Conservation (phyloP, 2,329 filamentous ascomycete genomes). For the Eutypella sp. region DNA sequence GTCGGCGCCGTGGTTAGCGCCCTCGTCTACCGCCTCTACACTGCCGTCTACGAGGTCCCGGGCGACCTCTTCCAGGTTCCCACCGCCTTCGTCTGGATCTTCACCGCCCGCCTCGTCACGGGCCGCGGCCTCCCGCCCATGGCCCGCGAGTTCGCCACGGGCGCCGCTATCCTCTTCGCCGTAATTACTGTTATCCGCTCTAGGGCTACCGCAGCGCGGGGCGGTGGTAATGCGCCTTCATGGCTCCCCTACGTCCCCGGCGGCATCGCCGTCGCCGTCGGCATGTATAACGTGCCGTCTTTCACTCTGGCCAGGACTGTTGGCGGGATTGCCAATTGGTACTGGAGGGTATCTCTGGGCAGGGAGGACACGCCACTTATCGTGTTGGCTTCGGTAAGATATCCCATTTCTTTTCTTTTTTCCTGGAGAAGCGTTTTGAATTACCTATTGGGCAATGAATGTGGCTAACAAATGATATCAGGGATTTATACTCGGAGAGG, state of each 20-base stretch:
- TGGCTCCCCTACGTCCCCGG: conserved; percentile 81
- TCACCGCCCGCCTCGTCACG: conserved; percentile 88
- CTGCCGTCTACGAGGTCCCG: conserved; percentile 78
- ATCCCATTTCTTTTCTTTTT: not conserved
- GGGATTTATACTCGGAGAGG: conserved; percentile 90
- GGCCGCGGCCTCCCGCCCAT: conserved; percentile 81
- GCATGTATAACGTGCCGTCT: conserved; percentile 96
- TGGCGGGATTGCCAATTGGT: conserved; percentile 71
- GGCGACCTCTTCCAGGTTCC: conserved; percentile 89
- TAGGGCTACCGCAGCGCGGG: conserved; percentile 38
- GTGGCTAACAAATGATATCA: conserved; percentile 18
- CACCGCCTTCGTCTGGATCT: conserved; percentile 95
- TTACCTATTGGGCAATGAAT: conserved; percentile 5
- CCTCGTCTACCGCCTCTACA: conserved; percentile 84
- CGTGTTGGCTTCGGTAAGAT: conserved; percentile 68
- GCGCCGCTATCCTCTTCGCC: conserved; percentile 70
- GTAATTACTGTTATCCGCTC: conserved; percentile 61
- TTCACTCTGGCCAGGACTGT: conserved; percentile 87
- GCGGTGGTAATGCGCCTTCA: conserved; percentile 38
- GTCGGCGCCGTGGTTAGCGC: conserved; percentile 83
- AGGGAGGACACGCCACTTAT: conserved; percentile 71
- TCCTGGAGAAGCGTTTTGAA: not conserved
- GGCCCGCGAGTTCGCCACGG: conserved; percentile 74
- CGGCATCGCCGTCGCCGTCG: conserved; percentile 92
- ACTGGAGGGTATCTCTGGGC: conserved; percentile 59